These are phyloP conservation scores for Trichoderma gamsii DNA, from an alignment of 495 filamentous ascomycete species.

Conservation along the genomic window DNA sequence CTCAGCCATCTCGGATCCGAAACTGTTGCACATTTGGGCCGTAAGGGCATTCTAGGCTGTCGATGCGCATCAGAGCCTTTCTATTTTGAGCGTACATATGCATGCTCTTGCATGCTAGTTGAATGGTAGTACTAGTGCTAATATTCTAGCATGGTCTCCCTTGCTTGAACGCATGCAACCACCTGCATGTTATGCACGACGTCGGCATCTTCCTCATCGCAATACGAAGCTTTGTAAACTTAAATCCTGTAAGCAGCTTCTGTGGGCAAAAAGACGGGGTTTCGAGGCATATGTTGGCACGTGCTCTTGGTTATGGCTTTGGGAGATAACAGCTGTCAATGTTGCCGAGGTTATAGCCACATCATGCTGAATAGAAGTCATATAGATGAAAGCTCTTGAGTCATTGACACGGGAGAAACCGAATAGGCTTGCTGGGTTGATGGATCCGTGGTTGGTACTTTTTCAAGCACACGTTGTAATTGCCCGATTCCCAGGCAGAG, in stretches of 20 bases:
- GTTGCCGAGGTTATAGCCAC: neutral
- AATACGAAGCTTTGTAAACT: neutral
- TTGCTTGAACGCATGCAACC: neutral
- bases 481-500: neutral
- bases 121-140: neutral
- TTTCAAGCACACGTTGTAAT: neutral
- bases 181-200: neutral
- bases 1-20: neutral
- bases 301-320: neutral
- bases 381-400: neutral
- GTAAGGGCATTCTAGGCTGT: too few relatives aligned
- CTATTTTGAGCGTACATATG: neutral
- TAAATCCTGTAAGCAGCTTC: neutral
- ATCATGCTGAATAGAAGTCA: neutral
- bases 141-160: neutral
- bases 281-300: neutral
- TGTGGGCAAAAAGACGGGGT: neutral
- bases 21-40: neutral
- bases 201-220: too few relatives aligned
- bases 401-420: neutral
- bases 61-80: neutral
- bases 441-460: neutral
- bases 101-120: neutral
- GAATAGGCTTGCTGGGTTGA: too few relatives aligned
- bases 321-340: neutral